Base-by-base conservation (phyloP, 768 basidiomycete species). In the Calocera cornea region DNA sequence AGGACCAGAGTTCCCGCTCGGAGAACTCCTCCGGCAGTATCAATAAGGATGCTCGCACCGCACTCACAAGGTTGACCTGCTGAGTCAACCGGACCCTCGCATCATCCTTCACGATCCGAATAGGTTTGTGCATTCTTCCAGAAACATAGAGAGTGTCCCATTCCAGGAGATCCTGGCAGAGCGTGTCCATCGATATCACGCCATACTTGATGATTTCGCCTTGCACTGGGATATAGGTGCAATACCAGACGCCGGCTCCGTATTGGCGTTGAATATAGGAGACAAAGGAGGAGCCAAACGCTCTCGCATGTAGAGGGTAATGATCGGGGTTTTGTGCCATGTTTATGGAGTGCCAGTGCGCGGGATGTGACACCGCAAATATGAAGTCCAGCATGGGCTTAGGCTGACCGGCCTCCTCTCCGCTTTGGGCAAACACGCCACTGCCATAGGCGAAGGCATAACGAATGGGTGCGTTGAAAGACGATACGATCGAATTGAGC, bases 401-500 rank as follows among this genome's bases (percentile, higher is more conserved):
- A 22, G 79, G 73, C 73, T 78, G 63, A 16, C 31, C 63, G 31
- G 27, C 41, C 47, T 34, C 65, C 72, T 95, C 90, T 19, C 95
- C 91, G 66, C 87, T 87, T 77, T 99, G 97, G 73, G 90, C 86
- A 72, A 97, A 97, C 1, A 98, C 94, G 0, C 95, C 97, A 1
- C 89, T 92, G 14, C 97, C 97, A 74, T 98, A 99, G 0, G 97
- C 97, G 74, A 97, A 94, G 0, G 95, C 97, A 80, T 95, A 98
- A 24, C 95, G 87, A 64, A 97, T 90, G 11, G 95, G 95, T 0
- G 92, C 91, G 44, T 92, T 83, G 73, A 97, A 95, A 63, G 85
- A 81, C 16, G 80, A 79, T 36, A 97, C 87, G 67, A 97, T 87
- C 68, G 82, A 80, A 73, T 94, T 90, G 17, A 95, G 82, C 29